Base-by-base conservation (phyloP, 768 basidiomycete species). In the Amanita polypyramis region DNA sequence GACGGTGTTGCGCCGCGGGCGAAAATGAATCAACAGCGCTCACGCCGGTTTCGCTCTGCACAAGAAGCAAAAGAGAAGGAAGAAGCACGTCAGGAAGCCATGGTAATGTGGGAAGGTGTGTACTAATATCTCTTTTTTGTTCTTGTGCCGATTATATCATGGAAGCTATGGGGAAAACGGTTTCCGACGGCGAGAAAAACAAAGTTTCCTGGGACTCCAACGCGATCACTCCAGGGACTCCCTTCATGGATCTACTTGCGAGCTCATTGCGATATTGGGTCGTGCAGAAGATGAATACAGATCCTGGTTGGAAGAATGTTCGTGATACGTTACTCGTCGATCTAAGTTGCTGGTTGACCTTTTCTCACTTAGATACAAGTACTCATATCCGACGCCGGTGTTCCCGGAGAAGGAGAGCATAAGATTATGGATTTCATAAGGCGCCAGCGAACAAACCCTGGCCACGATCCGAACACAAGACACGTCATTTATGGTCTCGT, bases 1-100 rank as follows among this genome's bases (percentile, higher is more conserved):
- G 94, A 98, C 59, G 95, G 95, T 51, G 95, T 97, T 17, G 95
- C 95, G 8, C 95, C 95, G 27, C 82, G 95, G 58, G 96, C 96
- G 34, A 99, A 99, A 70, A 99, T 99, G 96, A 99, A 99, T 62
- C 96, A 99, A 60, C 96, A 99, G 63, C 90, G 96, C 8, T 92
- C 93, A 12, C 77, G 96, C 55, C 91, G 96, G 47, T 99, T 99
- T 69, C 79, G 96, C 51, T 79, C 93, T 17, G 82, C 91, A 2
- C 92, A 95, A 62, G 96, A 99, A 64, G 93, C 96, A 3, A 82
- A 85, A 52, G 90, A 95, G 30, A 95, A 96, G 65, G 93, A 91
- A 50, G 82, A 89, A 49, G 89, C 90, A 41, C 76, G 82, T 34
- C 77, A 79, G 60, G 85, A 94, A 61, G 82, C 89, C 2, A 74